Conservation (phyloP, 2,329 filamentous ascomycete species). For the Hymenoscyphus linearis region DNA sequence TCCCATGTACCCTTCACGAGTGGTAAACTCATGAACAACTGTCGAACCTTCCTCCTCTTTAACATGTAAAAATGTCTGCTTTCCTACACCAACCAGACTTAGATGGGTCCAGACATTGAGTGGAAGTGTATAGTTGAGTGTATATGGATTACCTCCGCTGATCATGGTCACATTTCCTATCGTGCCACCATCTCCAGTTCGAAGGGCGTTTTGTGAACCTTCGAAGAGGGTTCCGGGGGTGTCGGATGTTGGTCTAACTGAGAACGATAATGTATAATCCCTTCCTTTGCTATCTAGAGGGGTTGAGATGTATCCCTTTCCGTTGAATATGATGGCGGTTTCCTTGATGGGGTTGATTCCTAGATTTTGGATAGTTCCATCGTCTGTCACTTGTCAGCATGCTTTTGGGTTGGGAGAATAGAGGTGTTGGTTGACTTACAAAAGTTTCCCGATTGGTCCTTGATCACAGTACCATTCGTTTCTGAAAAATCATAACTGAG, state of each 20-base stretch:
- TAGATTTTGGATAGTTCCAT: not conserved
- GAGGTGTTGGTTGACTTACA: not conserved
- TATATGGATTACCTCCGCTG: constrained; percentile 35
- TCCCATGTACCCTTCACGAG: constrained; percentile 15
- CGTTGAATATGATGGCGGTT: not conserved
- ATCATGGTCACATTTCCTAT: constrained; percentile 36
- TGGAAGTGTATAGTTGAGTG: constrained; percentile 38
- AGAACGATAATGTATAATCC: constrained; percentile 49
- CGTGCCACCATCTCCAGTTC: constrained; percentile 30
- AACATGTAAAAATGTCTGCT: constrained; percentile 32
- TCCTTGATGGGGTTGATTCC: not conserved
- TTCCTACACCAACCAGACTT: constrained; percentile 33
- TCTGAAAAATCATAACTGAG: constrained; percentile 30
- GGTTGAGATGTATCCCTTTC: constrained; percentile 37
- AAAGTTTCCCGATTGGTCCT: constrained; percentile 36
- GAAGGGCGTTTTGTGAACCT: constrained; percentile 39
- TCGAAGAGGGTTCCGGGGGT: constrained; percentile 38
- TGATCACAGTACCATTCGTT: constrained; percentile 25
- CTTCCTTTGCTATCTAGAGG: constrained; percentile 49
- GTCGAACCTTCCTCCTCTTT: constrained; percentile 3
- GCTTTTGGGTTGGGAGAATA: not conserved
- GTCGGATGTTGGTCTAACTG: constrained; percentile 32
- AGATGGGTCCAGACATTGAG: constrained; percentile 34
- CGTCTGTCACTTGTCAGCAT: not conserved
- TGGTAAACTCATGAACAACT: constrained; percentile 20